Evolutionary conservation across 768 basidiomycete genomes (phyloP).

Genomic region (Amanita pallidorosea): DNA sequence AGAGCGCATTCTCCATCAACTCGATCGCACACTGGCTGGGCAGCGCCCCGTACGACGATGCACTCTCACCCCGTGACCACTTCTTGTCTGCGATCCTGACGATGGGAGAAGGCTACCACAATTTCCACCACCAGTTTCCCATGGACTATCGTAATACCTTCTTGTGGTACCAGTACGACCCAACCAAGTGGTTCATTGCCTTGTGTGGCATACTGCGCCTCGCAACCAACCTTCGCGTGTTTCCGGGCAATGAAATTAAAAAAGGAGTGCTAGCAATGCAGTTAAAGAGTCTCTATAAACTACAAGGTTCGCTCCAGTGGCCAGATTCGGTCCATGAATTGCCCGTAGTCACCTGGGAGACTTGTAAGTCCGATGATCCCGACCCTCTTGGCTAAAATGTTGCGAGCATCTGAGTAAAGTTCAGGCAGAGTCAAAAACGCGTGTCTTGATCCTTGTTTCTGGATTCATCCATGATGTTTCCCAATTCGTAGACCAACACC

Average conservation of each 20-base stretch:
- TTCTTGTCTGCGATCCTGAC: slow-evolving; percentile 75
- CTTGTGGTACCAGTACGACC: slow-evolving; percentile 81
- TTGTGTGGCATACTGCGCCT: slow-evolving; percentile 49
- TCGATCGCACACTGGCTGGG: slow-evolving; percentile 84
- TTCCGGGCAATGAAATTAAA: slow-evolving; percentile 81
- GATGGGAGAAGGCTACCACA: slow-evolving; percentile 85
- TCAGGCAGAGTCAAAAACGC: slow-evolving; percentile 53
- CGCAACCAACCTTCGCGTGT: slow-evolving; percentile 73
- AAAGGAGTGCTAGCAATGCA: slow-evolving; percentile 81
- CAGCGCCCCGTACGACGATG: slow-evolving; percentile 74
- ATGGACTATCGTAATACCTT: slow-evolving; percentile 80
- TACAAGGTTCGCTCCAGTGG: slow-evolving; percentile 58
- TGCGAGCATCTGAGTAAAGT: slow-evolving; percentile 25
- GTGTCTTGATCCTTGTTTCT: slow-evolving; percentile 60
- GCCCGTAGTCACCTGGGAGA: slow-evolving; percentile 75
- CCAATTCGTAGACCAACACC: slow-evolving; percentile 64
- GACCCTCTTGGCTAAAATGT: neutral
- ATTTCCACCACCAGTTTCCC: slow-evolving; percentile 87
- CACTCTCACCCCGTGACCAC: slow-evolving; percentile 66
- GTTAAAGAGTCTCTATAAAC: slow-evolving; percentile 56
- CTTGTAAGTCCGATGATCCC: slow-evolving; percentile 36
- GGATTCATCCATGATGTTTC: slow-evolving; percentile 86
- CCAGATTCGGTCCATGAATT: slow-evolving; percentile 46
- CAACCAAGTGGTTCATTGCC: slow-evolving; percentile 93
- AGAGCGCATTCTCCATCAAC: slow-evolving; percentile 87